These are phyloP conservation scores for Termitomyces sp. DNA, from an alignment of 768 basidiomycete genomes.

Conservation along the genomic window DNA sequence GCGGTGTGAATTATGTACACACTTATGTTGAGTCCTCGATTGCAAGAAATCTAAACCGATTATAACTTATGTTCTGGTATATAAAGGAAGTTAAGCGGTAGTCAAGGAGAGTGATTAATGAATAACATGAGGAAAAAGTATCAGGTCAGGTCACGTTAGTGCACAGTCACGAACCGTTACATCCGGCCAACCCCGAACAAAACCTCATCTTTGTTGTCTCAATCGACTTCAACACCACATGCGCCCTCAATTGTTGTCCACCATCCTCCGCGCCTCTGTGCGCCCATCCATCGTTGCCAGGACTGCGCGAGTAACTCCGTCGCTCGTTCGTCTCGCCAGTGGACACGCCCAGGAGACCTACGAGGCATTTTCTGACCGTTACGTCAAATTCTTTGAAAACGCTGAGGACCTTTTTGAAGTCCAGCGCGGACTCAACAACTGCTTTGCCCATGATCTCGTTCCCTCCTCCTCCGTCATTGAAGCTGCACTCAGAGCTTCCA, in stretches of 20 bases:
- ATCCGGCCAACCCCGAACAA: slow-evolving; percentile 22
- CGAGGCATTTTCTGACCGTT: slow-evolving; percentile 91
- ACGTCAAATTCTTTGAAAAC: slow-evolving; percentile 87
- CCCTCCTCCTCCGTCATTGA: slow-evolving; percentile 80
- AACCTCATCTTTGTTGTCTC: slow-evolving; percentile 19
- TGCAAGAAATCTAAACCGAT: too few relatives aligned
- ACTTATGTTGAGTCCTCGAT: too few relatives aligned
- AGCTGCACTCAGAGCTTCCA: slow-evolving; percentile 79
- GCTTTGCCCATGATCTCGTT: slow-evolving; percentile 97
- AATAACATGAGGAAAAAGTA: too few relatives aligned
- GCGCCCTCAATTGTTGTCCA: slow-evolving; percentile 55
- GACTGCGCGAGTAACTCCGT: slow-evolving; percentile 32
- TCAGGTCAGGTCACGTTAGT: too few relatives aligned
- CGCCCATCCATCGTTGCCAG: slow-evolving; percentile 38
- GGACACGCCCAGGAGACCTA: slow-evolving; percentile 87
- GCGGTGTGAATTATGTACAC: too few relatives aligned
- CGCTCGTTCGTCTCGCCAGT: slow-evolving; percentile 40
- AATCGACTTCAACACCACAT: slow-evolving; percentile 27
- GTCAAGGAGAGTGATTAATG: too few relatives aligned
- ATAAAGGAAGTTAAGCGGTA: too few relatives aligned
- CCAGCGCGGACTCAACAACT: slow-evolving; percentile 98
- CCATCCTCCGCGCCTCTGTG: slow-evolving; percentile 53
- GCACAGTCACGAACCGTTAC: too few relatives aligned
- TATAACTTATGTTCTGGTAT: too few relatives aligned
- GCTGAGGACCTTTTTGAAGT: slow-evolving; percentile 98